Evolutionary conservation across 345 rosid species (phyloP), one percentile per base, ranked within the genome.

Genomic region (Corchorus olitorius): DNA sequence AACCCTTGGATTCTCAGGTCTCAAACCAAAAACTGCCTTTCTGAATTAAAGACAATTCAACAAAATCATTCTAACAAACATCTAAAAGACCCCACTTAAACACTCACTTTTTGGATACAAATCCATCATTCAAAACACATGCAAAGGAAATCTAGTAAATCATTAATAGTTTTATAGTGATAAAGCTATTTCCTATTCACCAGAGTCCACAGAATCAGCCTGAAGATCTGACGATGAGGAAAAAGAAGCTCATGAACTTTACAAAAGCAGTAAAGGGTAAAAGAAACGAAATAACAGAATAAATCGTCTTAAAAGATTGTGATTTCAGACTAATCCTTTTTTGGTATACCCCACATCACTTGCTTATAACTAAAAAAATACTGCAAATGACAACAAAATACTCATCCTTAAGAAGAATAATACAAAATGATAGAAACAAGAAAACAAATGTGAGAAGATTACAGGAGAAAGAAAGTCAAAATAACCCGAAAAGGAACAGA

Each of bases 1-100:
- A 82, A 84, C 33, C 2, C 19, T 5, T 6, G 16, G 71, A 74
- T 68, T 50, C 56, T 41, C 14, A 72, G 59, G 78, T 76, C 76
- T 61, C 77, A 82, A 75, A 68, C 43, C 8, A 80, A 77, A 74
- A 81, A 77, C 65, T 67, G 69, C 37, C 58, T 55, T 48, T 46
- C 39, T 65, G 70, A 75, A 71, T 74, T 11, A 4, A 27, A 2
- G 56, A 64, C 34, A 59, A 37, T 73, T 71, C 76, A 68, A 75
- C 60, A 72, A 64, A 80, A 78, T 41, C 68, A 16, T 12, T n/a
- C 8, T 52, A 5, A 60, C 16, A 73, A 49, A n/a, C 64, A 13
- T 58, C 6, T 67, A 76, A 82, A 60, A 2, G 9, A 46, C 48
- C 11, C 53, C 41, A 53, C 37, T 3, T 15, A 27, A 35, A 22